A percentile compares a stretch with the other conserved stretches of the same genome.
These are phyloP conservation scores for Colletotrichum gloeosporioides DNA, from an alignment of 2,329 filamentous ascomycete genomes.

Conservation along the genomic window DNA sequence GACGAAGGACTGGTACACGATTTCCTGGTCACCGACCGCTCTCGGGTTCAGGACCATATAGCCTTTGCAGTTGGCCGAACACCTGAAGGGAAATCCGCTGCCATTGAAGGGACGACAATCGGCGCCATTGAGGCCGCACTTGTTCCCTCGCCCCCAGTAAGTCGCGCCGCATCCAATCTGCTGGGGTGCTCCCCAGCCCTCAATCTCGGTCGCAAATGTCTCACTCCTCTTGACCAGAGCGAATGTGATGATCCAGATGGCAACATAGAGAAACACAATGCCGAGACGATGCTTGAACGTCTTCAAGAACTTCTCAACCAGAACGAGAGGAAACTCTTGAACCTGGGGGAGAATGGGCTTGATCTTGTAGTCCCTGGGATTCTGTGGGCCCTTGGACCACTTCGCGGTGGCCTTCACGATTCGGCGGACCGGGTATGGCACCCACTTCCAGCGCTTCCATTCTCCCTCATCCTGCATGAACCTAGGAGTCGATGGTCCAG, in stretches of 20 bases:
- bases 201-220: slow-evolving; percentile 63
- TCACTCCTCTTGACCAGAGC: slow-evolving; percentile 71
- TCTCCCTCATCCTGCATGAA: slow-evolving; percentile 62
- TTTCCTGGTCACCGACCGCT: slow-evolving; percentile 73
- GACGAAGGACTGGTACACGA: slow-evolving; percentile 69
- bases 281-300: slow-evolving; percentile 62
- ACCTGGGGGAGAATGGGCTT: slow-evolving; percentile 67
- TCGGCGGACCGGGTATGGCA: slow-evolving; percentile 61
- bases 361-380: slow-evolving; percentile 57
- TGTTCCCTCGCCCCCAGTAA: slow-evolving; percentile 75
- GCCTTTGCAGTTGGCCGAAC: slow-evolving; percentile 73
- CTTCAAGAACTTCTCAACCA: slow-evolving; percentile 69
- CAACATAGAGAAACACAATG: slow-evolving; percentile 65
- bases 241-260: slow-evolving; percentile 74
- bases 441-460: slow-evolving; percentile 61
- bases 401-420: slow-evolving; percentile 42
- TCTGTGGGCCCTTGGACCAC: slow-evolving; percentile 64
- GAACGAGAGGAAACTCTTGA: slow-evolving; percentile 69
- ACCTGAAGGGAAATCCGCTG: slow-evolving; percentile 74
- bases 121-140: slow-evolving; percentile 76
- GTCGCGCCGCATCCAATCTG: slow-evolving; percentile 70
- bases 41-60: slow-evolving; percentile 72
- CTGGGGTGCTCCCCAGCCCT: slow-evolving; percentile 69
- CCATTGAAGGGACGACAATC: slow-evolving; percentile 78
- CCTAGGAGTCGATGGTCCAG: slow-evolving; percentile 57